Base-by-base conservation (phyloP, 2,329 filamentous ascomycete genomes). In the Blumeria hordei region DNA sequence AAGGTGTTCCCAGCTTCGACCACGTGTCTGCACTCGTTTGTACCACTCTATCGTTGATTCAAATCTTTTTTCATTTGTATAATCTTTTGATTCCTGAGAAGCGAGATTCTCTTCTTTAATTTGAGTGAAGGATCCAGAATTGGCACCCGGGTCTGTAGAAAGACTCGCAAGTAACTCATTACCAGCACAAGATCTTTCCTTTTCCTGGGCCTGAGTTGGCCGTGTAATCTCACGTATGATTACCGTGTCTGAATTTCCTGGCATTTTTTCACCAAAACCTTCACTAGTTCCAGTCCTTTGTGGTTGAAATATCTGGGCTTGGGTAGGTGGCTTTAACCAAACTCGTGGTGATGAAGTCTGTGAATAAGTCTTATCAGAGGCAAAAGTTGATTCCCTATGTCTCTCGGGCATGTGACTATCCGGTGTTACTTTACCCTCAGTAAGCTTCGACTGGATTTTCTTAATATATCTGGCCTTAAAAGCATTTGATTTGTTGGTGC, bases 401-500 rank as follows among this genome's bases (percentile, higher is more conserved):
- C 16, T 50, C 6, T 33, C 45, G 14, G 33, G 11, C 2, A 12
- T 3, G 11, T 3, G 1, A 2, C 28, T 12, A 3, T 50, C 35
- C 1, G 33, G 21, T 50, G 8, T 12, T 12, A 11, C 12, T 50
- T 28, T 33, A 16, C 6, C 11, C 35, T 34, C 45, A n/a, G 45
- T 14, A 5, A 12, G 1, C 21, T 11, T 35, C n/a, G 12, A 14
- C 5, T 2, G 16, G 11, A 39, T 18, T 41, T 53, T 34, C n/a
- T 53, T 53, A 5, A 53, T n/a, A n/a, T 53, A 53, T 43, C 33
- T 39, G n/a, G 51, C 51, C n/a, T 33, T 33, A 2, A 28, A 12
- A 16, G 51, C 16, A 32, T 37, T 53, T 12, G 51, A 53, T 28
- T 18, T 36, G 8, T 49, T 51, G 33, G 63, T 64, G 3, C 77